Evolutionary conservation across 2,329 filamentous ascomycete species (phyloP).

Genomic region (Leptographium radiaticola): DNA sequence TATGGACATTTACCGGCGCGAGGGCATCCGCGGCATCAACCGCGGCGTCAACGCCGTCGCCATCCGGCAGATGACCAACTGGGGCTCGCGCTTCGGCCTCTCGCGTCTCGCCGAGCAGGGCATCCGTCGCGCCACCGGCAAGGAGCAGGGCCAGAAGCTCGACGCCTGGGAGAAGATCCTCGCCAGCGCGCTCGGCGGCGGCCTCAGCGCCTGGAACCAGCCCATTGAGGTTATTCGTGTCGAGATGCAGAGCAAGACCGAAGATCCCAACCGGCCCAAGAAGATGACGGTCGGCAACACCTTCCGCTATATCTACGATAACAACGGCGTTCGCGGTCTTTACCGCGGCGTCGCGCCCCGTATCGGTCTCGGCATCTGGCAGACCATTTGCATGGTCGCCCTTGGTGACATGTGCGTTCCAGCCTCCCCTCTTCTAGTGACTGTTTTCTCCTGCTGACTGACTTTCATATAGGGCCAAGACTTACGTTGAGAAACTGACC

Average conservation of each 20-base stretch:
- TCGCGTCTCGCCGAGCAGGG: constrained; percentile 81
- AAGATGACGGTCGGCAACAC: constrained; percentile 95
- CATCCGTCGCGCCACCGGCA: constrained; percentile 67
- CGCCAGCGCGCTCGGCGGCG: constrained; percentile 78
- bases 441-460: constrained; percentile 15
- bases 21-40: constrained; percentile 94
- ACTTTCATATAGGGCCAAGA: constrained; percentile 42
- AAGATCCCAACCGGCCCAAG: constrained; percentile 94
- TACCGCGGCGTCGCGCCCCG: constrained; percentile 93
- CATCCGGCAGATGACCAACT: constrained; percentile 98
- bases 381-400: constrained; percentile 99
- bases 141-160: constrained; percentile 70
- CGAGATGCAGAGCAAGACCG: constrained; percentile 99
- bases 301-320: constrained; percentile 74
- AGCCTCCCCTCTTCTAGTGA: not conserved
- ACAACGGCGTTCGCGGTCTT: constrained; percentile 79
- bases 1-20: constrained; percentile 89
- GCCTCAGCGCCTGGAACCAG: constrained; percentile 96
- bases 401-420: constrained; percentile 80
- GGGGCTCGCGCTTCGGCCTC: constrained; percentile 92
- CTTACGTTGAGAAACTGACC: constrained; percentile 53
- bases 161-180: constrained; percentile 74
- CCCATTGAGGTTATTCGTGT: constrained; percentile 99
- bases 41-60: constrained; percentile 97
- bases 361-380: constrained; percentile 93